Base-by-base conservation (phyloP, 805 yeast species). In the Tetrapisispora pingtungensis region DNA sequence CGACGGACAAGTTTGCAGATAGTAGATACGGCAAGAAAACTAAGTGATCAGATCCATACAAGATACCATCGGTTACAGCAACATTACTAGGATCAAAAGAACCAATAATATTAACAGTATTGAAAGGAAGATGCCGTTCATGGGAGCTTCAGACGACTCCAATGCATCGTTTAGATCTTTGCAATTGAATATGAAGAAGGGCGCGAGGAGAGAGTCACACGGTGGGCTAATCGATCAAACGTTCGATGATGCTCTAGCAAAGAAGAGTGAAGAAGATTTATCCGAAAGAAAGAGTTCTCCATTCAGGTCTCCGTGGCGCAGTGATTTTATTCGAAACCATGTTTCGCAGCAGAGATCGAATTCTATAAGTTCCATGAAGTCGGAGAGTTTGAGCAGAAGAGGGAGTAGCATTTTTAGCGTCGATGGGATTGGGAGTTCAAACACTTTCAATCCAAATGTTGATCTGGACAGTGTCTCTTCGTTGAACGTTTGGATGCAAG, bases 91-190 rank as follows among this genome's bases (percentile, higher is more conserved):
- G n/a, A n/a, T n/a, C n/a, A n/a, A n/a, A n/a, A n/a, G n/a, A n/a
- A n/a, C n/a, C n/a, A n/a, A n/a, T n/a, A n/a, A n/a, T n/a, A n/a
- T n/a, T 26, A 24, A 15, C 15, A 14, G 33, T 13, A n/a, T 15
- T 8, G 33, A 4, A 17, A 28, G 14, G 4, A 36, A 10, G 17
- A 61, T 61, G 66, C 66, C 66, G 36, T 61, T 56, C 46, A 54
- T 59, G 40, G 63, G 62, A 28, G 62, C 66, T 20, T 57, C 64
- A 1, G 52, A 52, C 31, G 50, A 48, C 20, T 59, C 64, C 7
- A 51, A 49, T 19, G 43, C 47, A 15, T 55, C 58, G 12, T 61
- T 57, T 44, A 45, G 44, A 31, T 50, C 46, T 36, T 50, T 59
- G 34, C 59, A 57, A 37, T 61, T 57, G 44, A 61, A 53, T 46